Conservation (phyloP, 2,329 filamentous ascomycete species). For the Xylaria sp. region DNA sequence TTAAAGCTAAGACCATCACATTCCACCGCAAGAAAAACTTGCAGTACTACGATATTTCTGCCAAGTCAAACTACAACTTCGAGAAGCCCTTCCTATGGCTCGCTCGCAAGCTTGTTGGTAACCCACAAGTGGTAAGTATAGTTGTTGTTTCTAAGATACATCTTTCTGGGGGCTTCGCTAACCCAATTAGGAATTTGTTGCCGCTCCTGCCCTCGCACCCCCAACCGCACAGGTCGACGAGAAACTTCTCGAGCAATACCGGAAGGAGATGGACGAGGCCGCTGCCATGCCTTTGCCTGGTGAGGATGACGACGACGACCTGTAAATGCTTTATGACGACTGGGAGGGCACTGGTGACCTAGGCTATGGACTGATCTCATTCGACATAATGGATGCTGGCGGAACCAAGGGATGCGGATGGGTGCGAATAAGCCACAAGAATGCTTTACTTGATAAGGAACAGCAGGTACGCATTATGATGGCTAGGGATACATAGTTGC, state of each 20-base stretch:
- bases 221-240: constrained; percentile 92
- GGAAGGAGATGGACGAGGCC: constrained; percentile 88
- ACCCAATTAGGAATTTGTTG: constrained; percentile 84
- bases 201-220: constrained; percentile 91
- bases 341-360: constrained; percentile 33
- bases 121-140: constrained; percentile 78
- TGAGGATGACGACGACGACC: constrained; percentile 84
- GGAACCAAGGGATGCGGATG: constrained; percentile 38
- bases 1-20: constrained; percentile 99
- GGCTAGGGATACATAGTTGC: constrained; percentile 41
- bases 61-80: constrained; percentile 99
- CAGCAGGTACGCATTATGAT: constrained; percentile 42
- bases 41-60: constrained; percentile 99
- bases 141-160: constrained; percentile 7
- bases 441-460: constrained; percentile 46
- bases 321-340: constrained; percentile 57
- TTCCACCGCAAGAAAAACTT: constrained; percentile 99
- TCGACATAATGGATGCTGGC: constrained; percentile 30
- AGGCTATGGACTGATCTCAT: constrained; percentile 30
- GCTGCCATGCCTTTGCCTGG: constrained; percentile 87
- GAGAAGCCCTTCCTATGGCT: constrained; percentile 99
- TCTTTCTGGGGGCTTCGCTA: constrained; percentile 45
- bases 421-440: constrained; percentile 44
- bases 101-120: constrained; percentile 97
- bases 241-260: constrained; percentile 82